Conservation (phyloP, 306 rosid genomes). For the Dalbergia cochinchinensis region DNA sequence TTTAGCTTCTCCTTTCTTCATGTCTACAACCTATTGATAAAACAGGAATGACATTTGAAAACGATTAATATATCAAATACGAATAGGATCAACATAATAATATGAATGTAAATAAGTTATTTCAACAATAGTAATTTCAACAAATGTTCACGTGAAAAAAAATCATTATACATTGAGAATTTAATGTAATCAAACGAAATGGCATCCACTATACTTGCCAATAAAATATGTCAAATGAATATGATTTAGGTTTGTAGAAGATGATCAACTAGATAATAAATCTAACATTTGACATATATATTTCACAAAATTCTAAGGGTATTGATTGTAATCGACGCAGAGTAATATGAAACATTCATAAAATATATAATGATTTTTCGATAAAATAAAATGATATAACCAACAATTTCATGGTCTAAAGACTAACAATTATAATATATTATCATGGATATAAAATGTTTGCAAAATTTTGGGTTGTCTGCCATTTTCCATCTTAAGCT, state of each 20-base stretch:
- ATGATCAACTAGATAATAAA: background rate
- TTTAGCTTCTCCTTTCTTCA: constrained; percentile 39
- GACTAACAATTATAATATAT: no score
- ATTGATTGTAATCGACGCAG: background rate
- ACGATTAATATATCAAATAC: no score
- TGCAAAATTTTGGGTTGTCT: no score
- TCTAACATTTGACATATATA: background rate
- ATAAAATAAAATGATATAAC: no score
- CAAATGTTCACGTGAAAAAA: no score
- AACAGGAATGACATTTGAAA: background rate
- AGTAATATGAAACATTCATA: no score
- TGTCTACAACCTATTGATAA: constrained; percentile 24
- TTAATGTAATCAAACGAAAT: background rate
- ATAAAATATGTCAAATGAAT: no score
- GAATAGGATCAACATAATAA: background rate
- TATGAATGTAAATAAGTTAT: background rate
- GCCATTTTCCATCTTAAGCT: no score
- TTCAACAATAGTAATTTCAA: background rate
- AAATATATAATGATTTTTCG: no score
- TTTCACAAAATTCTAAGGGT: background rate
- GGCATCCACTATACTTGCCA: no score
- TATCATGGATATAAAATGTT: no score
- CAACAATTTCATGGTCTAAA: no score
- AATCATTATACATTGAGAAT: background rate
- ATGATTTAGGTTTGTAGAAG: background rate